phyloP scores from a whole-genome alignment of 495 filamentous ascomycete genomes.

The Aspergillus ellipticus region DNA sequence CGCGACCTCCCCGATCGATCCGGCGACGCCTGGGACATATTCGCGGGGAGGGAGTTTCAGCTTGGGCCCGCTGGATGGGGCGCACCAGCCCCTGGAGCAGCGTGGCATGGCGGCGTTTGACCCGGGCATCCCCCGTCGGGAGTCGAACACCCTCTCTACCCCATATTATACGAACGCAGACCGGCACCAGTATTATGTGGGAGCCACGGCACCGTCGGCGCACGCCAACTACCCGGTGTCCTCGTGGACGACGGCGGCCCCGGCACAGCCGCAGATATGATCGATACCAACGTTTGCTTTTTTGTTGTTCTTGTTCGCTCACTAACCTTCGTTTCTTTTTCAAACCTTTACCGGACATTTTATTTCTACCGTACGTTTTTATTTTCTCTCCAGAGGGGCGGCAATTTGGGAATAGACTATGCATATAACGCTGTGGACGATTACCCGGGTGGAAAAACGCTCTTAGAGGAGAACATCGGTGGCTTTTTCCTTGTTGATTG shows the following conservation, averaged over 20 bases:
- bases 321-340: conserved; percentile 9
- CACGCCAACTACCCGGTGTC: conserved; percentile 38
- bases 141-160: conserved; percentile 36
- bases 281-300: neutral
- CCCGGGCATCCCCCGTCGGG: conserved; percentile 35
- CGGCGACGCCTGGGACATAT: conserved; percentile 35
- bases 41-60: conserved; percentile 40
- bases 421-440: conserved; percentile 20
- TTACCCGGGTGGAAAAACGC: conserved; percentile 19
- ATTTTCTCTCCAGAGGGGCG: conserved; percentile 19
- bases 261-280: conserved; percentile 45
- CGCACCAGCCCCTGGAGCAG: conserved; percentile 28
- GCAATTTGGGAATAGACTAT: conserved; percentile 26
- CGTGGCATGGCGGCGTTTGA: conserved; percentile 37
- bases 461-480: conserved; percentile 24
- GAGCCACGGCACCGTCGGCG: conserved; percentile 23
- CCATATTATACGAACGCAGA: conserved; percentile 32
- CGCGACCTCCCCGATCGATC: conserved; percentile 41
- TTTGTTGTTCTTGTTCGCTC: conserved; percentile 5
- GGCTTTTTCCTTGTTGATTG: conserved; percentile 14
- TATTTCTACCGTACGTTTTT: conserved; percentile 6
- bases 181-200: conserved; percentile 37
- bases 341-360: neutral
- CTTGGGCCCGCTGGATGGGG: conserved; percentile 33
- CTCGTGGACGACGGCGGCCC: conserved; percentile 40